Evolutionary conservation across 441 rosid species (phyloP).

Genomic region (Raphanus hybrid): DNA sequence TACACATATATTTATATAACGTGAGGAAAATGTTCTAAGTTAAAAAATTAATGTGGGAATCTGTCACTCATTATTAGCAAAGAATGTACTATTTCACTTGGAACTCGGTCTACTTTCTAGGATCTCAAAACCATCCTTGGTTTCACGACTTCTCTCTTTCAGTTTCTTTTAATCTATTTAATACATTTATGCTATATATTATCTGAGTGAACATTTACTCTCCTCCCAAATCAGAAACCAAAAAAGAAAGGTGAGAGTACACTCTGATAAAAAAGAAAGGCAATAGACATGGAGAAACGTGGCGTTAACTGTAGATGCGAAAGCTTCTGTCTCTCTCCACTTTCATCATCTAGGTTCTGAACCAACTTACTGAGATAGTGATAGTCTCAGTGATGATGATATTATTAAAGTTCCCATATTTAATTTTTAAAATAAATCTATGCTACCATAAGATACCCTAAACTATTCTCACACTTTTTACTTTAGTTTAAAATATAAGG

Average conservation of each 20-base stretch:
- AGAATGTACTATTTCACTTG: conserved; percentile 41
- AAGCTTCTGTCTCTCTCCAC: conserved; percentile 41
- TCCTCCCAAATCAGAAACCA: conserved; percentile 25
- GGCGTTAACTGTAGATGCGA: conserved; percentile 48
- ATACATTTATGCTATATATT: not conserved
- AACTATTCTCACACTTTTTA: conserved; percentile 29
- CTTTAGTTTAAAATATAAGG: conserved; percentile 34
- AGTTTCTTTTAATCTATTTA: conserved; percentile 8
- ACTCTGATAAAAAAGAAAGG: conserved; percentile 39
- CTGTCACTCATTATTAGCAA: conserved; percentile 31
- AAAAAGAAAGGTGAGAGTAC: conserved; percentile 29
- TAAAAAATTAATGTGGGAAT: conserved; percentile 30
- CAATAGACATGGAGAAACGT: conserved; percentile 43
- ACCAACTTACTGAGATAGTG: conserved; percentile 45
- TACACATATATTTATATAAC: conserved; percentile 9
- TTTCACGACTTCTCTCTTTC: conserved; percentile 41
- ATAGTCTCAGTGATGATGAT: conserved; percentile 47
- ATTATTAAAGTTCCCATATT: conserved; percentile 31
- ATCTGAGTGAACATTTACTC: conserved; percentile 37
- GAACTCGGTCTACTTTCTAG: conserved; percentile 43
- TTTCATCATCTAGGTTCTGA: conserved; percentile 41
- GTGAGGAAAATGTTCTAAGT: not conserved
- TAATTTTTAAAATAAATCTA: not conserved
- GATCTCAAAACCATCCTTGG: conserved; percentile 40
- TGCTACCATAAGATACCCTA: conserved; percentile 38